Conservation (phyloP, 768 basidiomycete genomes). For the Podaxis rugospora region DNA sequence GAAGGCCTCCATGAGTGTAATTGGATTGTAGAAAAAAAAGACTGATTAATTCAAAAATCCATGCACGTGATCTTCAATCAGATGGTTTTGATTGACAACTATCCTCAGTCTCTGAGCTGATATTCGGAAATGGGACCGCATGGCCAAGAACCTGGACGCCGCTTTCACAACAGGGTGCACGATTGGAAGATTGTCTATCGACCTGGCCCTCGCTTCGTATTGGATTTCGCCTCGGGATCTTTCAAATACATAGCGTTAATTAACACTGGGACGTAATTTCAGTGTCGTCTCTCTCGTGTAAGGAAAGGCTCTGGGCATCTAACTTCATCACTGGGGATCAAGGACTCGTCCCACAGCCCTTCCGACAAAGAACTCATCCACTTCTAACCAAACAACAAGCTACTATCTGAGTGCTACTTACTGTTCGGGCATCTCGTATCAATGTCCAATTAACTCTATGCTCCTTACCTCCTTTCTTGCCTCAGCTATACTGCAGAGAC, state of each 20-base stretch:
- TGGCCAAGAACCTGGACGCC: background rate
- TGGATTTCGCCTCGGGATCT: background rate
- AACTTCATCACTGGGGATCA: background rate
- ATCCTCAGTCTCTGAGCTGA: background rate
- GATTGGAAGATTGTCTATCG: background rate
- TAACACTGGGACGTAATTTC: background rate
- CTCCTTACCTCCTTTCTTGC: background rate
- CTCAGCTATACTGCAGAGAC: background rate
- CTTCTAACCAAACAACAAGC: background rate
- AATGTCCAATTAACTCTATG: background rate
- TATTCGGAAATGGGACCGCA: background rate
- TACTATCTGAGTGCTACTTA: background rate
- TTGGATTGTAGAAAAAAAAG: background rate
- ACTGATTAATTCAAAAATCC: background rate
- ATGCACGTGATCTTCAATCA: background rate
- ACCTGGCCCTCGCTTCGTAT: background rate
- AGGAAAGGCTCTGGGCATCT: background rate
- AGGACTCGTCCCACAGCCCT: background rate
- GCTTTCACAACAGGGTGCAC: background rate
- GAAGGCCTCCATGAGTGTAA: constrained; percentile 25
- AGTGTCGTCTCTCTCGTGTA: background rate
- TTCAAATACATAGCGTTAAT: background rate
- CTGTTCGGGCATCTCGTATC: background rate
- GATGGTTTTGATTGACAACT: background rate
- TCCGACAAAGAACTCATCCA: background rate